Percentiles rank a stretch among this genome's conserved stretches.
phyloP scores from a whole-genome alignment of 495 filamentous ascomycete genomes.

The Lineolata rhizophorae region DNA sequence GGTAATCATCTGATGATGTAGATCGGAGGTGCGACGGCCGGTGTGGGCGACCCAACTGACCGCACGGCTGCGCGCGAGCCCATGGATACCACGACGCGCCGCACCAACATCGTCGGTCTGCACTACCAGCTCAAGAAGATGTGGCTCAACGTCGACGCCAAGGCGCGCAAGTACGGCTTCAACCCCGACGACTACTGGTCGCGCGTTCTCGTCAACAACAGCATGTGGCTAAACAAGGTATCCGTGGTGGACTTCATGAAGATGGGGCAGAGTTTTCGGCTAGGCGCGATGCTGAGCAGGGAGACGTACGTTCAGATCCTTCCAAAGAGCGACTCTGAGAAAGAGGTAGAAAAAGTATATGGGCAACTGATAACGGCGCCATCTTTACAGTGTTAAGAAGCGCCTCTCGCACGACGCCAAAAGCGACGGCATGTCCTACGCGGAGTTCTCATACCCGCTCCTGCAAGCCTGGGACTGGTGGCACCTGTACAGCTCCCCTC shows the following conservation, averaged over 20 bases:
- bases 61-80: conserved; percentile 43
- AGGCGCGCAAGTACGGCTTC: conserved; percentile 39
- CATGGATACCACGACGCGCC: conserved; percentile 29
- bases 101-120: conserved; percentile 52
- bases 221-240: conserved; percentile 50
- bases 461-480: conserved; percentile 98
- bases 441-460: conserved; percentile 82
- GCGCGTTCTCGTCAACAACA: conserved; percentile 55
- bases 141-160: conserved; percentile 44
- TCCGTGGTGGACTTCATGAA: conserved; percentile 51
- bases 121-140: conserved; percentile 61
- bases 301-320: conserved; percentile 50
- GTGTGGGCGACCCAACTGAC: conserved; percentile 73
- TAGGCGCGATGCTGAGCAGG: conserved; percentile 70
- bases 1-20: conserved; percentile 11
- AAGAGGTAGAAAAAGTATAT: too few species aligned
- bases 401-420: conserved; percentile 55
- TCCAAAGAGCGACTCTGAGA: too few species aligned
- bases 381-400: conserved; percentile 45
- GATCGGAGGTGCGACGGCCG: conserved; percentile 69
- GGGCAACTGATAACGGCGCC: conserved; percentile 11
- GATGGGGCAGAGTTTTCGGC: conserved; percentile 45
- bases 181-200: conserved; percentile 10
- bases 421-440: conserved; percentile 78
- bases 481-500: conserved; percentile 42